These are phyloP conservation scores for Lecanoromycetidae sp. DNA, from an alignment of 2,329 filamentous ascomycete species.

Conservation along the genomic window DNA sequence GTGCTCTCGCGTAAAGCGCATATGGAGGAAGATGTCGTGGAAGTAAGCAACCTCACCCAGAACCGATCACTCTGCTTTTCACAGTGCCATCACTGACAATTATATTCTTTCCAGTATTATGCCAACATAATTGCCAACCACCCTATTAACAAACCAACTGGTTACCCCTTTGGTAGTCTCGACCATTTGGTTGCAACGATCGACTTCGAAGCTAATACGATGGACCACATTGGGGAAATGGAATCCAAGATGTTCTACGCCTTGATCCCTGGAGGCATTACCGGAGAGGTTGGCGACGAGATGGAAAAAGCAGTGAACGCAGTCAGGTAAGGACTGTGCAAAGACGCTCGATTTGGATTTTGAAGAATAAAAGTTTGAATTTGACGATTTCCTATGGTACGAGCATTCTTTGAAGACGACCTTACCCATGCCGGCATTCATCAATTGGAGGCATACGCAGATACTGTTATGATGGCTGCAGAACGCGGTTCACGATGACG, in stretches of 20 bases:
- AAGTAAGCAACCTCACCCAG: not conserved
- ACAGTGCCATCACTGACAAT: not conserved
- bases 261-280: not conserved
- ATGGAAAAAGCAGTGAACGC: not conserved
- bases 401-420: too few species aligned
- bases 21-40: constrained; percentile 15
- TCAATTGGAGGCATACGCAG: too few species aligned
- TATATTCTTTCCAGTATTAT: not conserved
- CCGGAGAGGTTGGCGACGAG: not conserved
- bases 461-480: too few species aligned
- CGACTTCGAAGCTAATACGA: constrained; percentile 5
- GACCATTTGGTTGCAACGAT: not conserved
- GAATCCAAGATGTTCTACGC: constrained; percentile 4
- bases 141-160: not conserved
- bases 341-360: too few species aligned
- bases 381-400: not conserved
- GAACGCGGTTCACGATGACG: too few species aligned
- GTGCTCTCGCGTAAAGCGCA: constrained; percentile 16
- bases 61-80: not conserved
- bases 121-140: constrained; percentile 3
- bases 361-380: not conserved
- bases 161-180: constrained; percentile 1
- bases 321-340: too few species aligned
- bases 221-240: constrained; percentile 1
- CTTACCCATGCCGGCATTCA: too few species aligned